These are phyloP conservation scores for Penicillium sumatraense DNA, from an alignment of 2,329 filamentous ascomycete species.

Conservation along the genomic window DNA sequence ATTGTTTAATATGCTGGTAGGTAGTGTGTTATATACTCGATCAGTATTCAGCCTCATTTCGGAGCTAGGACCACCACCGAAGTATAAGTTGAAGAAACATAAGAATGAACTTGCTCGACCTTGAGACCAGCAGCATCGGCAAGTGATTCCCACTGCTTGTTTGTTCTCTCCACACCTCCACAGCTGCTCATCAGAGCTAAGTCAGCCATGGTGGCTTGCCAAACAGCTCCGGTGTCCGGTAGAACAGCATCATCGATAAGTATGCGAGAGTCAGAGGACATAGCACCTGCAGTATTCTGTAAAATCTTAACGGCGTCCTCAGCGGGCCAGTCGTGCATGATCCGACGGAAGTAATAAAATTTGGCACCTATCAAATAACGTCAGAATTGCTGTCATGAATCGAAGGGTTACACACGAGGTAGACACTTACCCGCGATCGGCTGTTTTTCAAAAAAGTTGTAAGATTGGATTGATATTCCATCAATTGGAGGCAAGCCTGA, in stretches of 20 bases:
- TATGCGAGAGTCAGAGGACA: constrained; percentile 37
- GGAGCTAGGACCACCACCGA: constrained; percentile 18
- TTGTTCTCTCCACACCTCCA: constrained; percentile 22
- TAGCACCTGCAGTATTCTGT: constrained; percentile 29
- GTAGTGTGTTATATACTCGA: too few species aligned
- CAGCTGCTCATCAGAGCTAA: constrained; percentile 24
- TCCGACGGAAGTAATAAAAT: constrained; percentile 35
- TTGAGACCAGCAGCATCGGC: constrained; percentile 17
- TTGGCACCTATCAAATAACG: constrained; percentile 21
- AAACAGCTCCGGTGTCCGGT: constrained; percentile 32
- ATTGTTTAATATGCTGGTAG: too few species aligned
- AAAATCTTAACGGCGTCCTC: constrained; percentile 36
- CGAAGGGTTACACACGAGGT: background rate
- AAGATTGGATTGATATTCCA: constrained; percentile 30
- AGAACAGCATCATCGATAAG: constrained; percentile 53
- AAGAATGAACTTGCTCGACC: constrained; percentile 23
- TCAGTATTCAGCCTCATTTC: constrained; percentile 14
- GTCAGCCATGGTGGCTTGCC: constrained; percentile 23
- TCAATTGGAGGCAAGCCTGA: constrained; percentile 27
- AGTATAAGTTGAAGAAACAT: constrained; percentile 20
- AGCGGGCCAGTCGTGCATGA: constrained; percentile 36
- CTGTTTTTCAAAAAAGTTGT: constrained; percentile 24
- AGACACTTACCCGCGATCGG: constrained; percentile 28
- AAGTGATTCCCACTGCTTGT: constrained; percentile 18
- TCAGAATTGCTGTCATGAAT: background rate